Conservation (phyloP, 805 yeast genomes). For the Suhomyces sp. region DNA sequence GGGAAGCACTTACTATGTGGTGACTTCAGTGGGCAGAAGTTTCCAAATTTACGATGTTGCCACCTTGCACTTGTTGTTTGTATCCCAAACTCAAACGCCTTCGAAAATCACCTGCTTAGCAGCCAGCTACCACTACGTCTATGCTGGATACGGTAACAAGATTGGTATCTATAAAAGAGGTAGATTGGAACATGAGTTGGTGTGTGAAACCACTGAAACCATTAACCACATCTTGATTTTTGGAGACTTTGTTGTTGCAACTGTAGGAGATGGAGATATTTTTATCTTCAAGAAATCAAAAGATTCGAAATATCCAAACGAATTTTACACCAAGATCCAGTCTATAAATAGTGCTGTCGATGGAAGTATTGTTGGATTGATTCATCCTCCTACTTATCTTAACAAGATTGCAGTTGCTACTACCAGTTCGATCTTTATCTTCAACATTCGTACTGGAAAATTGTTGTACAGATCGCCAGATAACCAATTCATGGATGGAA, state of each 20-base stretch:
- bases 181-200: slow-evolving; percentile 47
- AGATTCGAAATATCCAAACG: slow-evolving; percentile 51
- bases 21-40: slow-evolving; percentile 83
- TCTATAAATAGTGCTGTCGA: slow-evolving; percentile 52
- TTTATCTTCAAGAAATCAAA: slow-evolving; percentile 52
- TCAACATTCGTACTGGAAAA: slow-evolving; percentile 77
- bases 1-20: slow-evolving; percentile 84
- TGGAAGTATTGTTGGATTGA: slow-evolving; percentile 65
- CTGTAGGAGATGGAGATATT: slow-evolving; percentile 40
- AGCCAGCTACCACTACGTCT: slow-evolving; percentile 82
- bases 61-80: slow-evolving; percentile 78
- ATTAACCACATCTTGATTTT: slow-evolving; percentile 58
- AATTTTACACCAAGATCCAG: slow-evolving; percentile 61
- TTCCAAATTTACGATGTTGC: slow-evolving; percentile 94
- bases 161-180: slow-evolving; percentile 87
- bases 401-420: slow-evolving; percentile 89
- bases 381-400: slow-evolving; percentile 88
- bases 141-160: slow-evolving; percentile 66
- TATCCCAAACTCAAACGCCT: slow-evolving; percentile 75
- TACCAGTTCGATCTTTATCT: slow-evolving; percentile 53
- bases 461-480: slow-evolving; percentile 52
- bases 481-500: slow-evolving; percentile 44
- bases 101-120: slow-evolving; percentile 65
- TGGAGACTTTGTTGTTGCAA: slow-evolving; percentile 73
- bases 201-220: slow-evolving; percentile 28